Base-by-base conservation (phyloP, 345 rosid species). In the Hibiscus trionum region DNA sequence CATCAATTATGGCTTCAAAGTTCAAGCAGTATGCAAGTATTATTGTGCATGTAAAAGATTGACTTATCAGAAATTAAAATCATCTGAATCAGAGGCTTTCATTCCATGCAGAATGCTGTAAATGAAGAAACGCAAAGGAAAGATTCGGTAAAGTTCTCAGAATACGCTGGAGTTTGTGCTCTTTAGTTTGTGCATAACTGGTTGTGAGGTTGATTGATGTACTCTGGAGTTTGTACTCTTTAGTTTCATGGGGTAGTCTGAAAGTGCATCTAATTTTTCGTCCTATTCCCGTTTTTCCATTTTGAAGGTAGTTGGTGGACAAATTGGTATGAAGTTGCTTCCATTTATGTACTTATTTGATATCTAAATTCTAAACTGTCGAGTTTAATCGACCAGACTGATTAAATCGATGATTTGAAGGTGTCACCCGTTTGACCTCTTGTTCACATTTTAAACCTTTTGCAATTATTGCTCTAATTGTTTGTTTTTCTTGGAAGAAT, bases 231-330 rank as follows among this genome's bases (percentile, higher is more conserved):
- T 37, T 62, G 26, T 62, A 9, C 15, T 62, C 27, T n/a, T 83
- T 31, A 84, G 82, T 75, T 80, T 81, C 2, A 77, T 50, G 16
- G 88, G 89, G 72, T 80, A 76, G 69, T 85, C 87, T 75, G 84
- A 80, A 58, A 21, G 83, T 77, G 50, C 82, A 81, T 31, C 87
- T 81, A 47, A 80, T 85, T 33, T 85, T 73, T 11, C 86, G 87
- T 12, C 88, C 86, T 10, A 83, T 83, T 9, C 88, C 89, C 0
- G 88, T 82, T 31, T 44, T 44, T 78, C 88, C 87, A 86, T 75
- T 75, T 80, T 67, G 77, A 76, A 44, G 88, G 75, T 72, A 80
- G 64, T 64, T 81, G 89, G 84, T 73, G 69, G 71, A 39, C 86
- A 66, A 81, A 75, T 66, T 84, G 88, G 61, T 49, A 82, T 1